A percentile compares a stretch with the other conserved stretches of the same genome.
phyloP scores from a whole-genome alignment of 441 rosid genomes.

The Populus tomentosa region DNA sequence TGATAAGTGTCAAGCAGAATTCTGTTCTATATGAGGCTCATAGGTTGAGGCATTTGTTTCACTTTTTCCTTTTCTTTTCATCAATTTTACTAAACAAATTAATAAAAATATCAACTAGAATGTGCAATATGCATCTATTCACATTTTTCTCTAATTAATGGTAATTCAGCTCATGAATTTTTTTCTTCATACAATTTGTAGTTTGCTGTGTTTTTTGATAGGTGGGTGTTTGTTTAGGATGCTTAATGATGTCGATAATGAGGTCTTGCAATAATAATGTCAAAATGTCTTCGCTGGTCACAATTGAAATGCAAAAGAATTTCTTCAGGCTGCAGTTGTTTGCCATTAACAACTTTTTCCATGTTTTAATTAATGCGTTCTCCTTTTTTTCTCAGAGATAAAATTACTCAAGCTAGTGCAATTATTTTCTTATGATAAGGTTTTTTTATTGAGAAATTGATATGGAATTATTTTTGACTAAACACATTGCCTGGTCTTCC shows the following conservation, averaged over 20 bases:
- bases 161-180: background rate
- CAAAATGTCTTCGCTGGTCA: background rate
- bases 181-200: background rate
- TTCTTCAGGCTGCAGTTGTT: background rate
- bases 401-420: background rate
- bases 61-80: background rate
- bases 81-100: background rate
- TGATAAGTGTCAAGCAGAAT: background rate
- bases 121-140: background rate
- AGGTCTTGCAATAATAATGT: background rate
- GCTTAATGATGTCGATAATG: background rate
- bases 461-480: background rate
- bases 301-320: background rate
- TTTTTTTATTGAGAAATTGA: background rate
- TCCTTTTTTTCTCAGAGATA: background rate
- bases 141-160: background rate
- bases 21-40: background rate
- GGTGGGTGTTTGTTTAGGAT: background rate
- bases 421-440: background rate
- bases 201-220: background rate
- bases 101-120: background rate
- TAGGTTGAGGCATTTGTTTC: background rate
- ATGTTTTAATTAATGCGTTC: background rate
- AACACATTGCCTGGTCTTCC: background rate
- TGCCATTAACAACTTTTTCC: background rate